These are phyloP conservation scores for Chaetomium strumarium DNA, from an alignment of 2,329 filamentous ascomycete species.

Conservation along the genomic window DNA sequence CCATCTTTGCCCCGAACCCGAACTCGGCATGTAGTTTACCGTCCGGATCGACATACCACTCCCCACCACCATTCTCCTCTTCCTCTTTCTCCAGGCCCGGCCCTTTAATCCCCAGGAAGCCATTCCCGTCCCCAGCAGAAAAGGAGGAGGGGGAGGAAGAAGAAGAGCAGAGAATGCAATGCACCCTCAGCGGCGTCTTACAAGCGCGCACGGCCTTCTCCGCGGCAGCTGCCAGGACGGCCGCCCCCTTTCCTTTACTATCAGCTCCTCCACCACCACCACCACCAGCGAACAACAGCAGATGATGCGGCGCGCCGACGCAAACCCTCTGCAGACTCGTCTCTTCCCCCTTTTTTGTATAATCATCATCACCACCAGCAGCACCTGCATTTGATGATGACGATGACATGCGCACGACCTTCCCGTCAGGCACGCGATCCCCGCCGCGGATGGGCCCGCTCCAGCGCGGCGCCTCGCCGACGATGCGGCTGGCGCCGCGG, in stretches of 20 bases:
- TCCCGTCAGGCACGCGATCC: conserved; percentile 40
- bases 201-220: conserved; percentile 15
- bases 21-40: conserved; percentile 27
- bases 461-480: conserved; percentile 28
- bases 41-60: conserved; percentile 23
- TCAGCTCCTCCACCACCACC: neutral
- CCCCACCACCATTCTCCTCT: too few relatives aligned
- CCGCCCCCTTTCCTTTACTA: neutral
- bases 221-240: conserved; percentile 13
- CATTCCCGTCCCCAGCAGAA: too few relatives aligned
- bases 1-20: conserved; percentile 25
- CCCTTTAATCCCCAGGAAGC: neutral
- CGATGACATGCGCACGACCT: conserved; percentile 16
- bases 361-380: neutral
- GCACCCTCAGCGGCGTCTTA: conserved; percentile 15
- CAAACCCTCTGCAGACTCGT: conserved; percentile 27
- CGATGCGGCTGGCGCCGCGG: conserved; percentile 34
- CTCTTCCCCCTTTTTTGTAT: conserved; percentile 5
- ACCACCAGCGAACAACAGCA: conserved; percentile 31
- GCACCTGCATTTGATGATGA: too few relatives aligned
- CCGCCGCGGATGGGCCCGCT: conserved; percentile 38
- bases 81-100: neutral
- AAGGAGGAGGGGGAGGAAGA: too few relatives aligned
- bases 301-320: conserved; percentile 25
- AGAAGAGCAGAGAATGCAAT: conserved; percentile 11